Percentiles rank a stretch among this genome's conserved stretches.
phyloP scores from a whole-genome alignment of 116 monocot species.

The Cymodocea nodosa region DNA sequence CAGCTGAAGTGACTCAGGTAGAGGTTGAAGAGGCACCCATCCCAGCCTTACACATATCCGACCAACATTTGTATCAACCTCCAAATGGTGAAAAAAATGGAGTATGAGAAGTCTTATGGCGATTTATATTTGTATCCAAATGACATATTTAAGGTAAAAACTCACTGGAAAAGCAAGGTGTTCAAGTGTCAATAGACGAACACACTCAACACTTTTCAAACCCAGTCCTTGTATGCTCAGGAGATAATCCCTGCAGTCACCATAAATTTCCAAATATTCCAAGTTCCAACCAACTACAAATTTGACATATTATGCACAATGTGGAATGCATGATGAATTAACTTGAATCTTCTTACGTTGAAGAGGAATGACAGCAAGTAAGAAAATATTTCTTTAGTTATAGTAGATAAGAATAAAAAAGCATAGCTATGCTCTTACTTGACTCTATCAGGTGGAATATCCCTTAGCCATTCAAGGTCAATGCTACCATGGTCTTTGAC shows the following conservation, averaged over 20 bases:
- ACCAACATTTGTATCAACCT: constrained; percentile 98
- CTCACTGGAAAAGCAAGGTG: constrained; percentile 97
- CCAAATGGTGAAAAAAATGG: constrained; percentile 3
- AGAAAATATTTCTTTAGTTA: neutral
- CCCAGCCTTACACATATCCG: constrained; percentile 94
- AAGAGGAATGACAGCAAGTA: too few relatives aligned
- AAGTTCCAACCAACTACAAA: neutral
- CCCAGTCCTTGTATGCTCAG: constrained; percentile 90
- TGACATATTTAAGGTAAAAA: neutral
- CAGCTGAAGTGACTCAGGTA: constrained; percentile 87
- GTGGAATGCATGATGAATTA: too few relatives aligned
- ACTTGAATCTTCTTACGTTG: too few relatives aligned
- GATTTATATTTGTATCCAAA: too few relatives aligned
- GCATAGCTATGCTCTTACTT: constrained; percentile 40
- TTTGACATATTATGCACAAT: neutral
- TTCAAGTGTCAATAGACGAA: constrained; percentile 88
- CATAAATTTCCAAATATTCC: neutral
- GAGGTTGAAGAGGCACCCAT: constrained; percentile 96
- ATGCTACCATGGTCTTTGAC: constrained; percentile 82
- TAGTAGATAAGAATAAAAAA: neutral
- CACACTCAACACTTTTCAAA: constrained; percentile 97
- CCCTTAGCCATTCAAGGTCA: constrained; percentile 92
- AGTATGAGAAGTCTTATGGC: neutral
- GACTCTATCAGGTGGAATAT: constrained; percentile 74
- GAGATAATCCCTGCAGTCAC: constrained; percentile 76